These are phyloP conservation scores for Furcasterigmium sp. DNA, from an alignment of 2,329 filamentous ascomycete genomes.

Conservation along the genomic window DNA sequence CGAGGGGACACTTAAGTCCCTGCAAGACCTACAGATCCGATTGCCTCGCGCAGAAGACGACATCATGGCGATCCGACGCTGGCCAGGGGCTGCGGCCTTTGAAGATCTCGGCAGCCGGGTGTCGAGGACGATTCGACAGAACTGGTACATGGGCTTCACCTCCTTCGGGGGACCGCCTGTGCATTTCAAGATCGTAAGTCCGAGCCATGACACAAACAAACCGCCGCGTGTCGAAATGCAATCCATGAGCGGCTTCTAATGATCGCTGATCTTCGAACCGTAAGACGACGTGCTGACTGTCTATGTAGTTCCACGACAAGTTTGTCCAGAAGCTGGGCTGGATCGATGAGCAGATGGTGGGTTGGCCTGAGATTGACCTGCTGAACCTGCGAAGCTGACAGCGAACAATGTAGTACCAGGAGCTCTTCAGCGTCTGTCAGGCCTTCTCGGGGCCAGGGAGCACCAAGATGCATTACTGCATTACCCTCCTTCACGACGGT, in stretches of 20 bases:
- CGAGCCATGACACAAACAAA: no score
- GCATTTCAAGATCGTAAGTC: constrained; percentile 58
- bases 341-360: constrained; percentile 64
- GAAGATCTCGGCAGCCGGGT: background rate
- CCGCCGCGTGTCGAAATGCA: no score
- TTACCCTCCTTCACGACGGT: constrained; percentile 59
- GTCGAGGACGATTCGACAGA: constrained; percentile 9
- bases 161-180: constrained; percentile 64
- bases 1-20: background rate
- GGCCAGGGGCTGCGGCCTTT: background rate
- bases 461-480: constrained; percentile 68
- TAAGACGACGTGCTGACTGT: background rate
- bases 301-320: constrained; percentile 43
- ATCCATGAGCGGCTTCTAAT: no score
- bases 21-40: no score
- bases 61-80: background rate
- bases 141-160: constrained; percentile 61
- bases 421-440: constrained; percentile 66
- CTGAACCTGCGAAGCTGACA: background rate
- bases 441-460: constrained; percentile 62
- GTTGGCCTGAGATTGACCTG: background rate
- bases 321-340: constrained; percentile 58
- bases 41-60: no score
- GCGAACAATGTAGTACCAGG: constrained; percentile 53
- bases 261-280: no score